Evolutionary conservation across 805 yeast genomes (phyloP).

Genomic region (Zygoascus ofunaensis): DNA sequence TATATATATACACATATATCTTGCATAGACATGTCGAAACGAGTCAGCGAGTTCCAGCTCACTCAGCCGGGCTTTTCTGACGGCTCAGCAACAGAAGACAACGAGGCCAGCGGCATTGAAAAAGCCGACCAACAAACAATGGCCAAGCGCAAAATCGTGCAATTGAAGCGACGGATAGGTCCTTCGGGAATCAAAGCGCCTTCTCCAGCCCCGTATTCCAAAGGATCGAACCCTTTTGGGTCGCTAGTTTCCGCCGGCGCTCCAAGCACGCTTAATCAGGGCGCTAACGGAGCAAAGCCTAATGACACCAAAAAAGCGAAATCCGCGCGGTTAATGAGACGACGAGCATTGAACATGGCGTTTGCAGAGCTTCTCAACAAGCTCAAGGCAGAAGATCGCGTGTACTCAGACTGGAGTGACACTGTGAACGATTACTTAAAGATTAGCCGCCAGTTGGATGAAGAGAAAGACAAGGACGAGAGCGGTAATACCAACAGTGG

Average conservation of each 20-base stretch:
- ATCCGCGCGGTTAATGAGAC: conserved; percentile 2
- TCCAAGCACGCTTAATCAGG: background rate
- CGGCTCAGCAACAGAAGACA: conserved; percentile 29
- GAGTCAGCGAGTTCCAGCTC: conserved; percentile 59
- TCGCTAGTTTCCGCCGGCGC: background rate
- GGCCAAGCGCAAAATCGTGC: conserved; percentile 45
- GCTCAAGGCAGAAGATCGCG: conserved; percentile 5
- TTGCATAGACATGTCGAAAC: conserved; percentile 35
- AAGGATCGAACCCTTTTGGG: conserved; percentile 1
- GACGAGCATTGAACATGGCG: conserved; percentile 57
- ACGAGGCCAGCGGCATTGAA: conserved; percentile 31
- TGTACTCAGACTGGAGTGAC: conserved; percentile 39
- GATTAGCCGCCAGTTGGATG: conserved; percentile 29
- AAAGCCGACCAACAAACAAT: conserved; percentile 53
- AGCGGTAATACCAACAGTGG: too few species aligned
- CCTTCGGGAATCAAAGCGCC: background rate
- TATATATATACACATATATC: too few species aligned
- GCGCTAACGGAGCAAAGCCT: background rate
- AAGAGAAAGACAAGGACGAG: too few species aligned
- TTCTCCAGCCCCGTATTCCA: background rate
- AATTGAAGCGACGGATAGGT: background rate
- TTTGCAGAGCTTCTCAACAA: conserved; percentile 40
- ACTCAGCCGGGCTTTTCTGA: conserved; percentile 40
- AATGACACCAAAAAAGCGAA: background rate
- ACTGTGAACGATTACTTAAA: conserved; percentile 50